Percentiles rank a stretch among this genome's conserved stretches.
These are phyloP conservation scores for Wickerhamomyces sp. DNA, from an alignment of 1,139 yeast genomes.

Conservation along the genomic window DNA sequence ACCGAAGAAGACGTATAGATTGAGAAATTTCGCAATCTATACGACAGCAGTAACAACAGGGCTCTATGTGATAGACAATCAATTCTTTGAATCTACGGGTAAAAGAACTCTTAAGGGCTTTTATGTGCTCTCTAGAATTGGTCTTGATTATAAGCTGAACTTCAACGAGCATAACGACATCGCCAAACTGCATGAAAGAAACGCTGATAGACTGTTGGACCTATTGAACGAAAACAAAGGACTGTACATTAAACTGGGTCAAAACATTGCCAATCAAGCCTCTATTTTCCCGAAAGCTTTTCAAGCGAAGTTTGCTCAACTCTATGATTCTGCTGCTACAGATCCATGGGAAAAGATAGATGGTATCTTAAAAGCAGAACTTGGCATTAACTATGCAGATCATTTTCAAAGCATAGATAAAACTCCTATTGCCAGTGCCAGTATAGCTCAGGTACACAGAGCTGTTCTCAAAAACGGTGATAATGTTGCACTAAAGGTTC, in stretches of 20 bases:
- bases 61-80: constrained; percentile 30
- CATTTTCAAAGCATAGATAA: constrained; percentile 72
- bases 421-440: constrained; percentile 93
- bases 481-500: constrained; percentile 89
- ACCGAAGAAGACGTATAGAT: not conserved
- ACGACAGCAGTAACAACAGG: not conserved
- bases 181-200: constrained; percentile 52
- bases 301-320: constrained; percentile 64
- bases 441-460: constrained; percentile 93
- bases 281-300: constrained; percentile 72
- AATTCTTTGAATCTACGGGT: constrained; percentile 42
- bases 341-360: constrained; percentile 58
- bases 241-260: constrained; percentile 71
- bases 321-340: constrained; percentile 69
- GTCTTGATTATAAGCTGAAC: constrained; percentile 53
- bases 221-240: constrained; percentile 60
- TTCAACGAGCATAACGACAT: constrained; percentile 38
- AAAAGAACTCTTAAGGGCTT: constrained; percentile 50
- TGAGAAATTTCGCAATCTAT: not conserved
- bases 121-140: constrained; percentile 44
- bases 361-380: constrained; percentile 43
- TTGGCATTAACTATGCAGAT: constrained; percentile 72
- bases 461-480: constrained; percentile 60
- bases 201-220: constrained; percentile 50
- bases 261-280: constrained; percentile 83